A percentile compares a stretch with the other conserved stretches of the same genome.
These are phyloP conservation scores for Mycena polygramma DNA, from an alignment of 768 basidiomycete genomes.

Conservation along the genomic window DNA sequence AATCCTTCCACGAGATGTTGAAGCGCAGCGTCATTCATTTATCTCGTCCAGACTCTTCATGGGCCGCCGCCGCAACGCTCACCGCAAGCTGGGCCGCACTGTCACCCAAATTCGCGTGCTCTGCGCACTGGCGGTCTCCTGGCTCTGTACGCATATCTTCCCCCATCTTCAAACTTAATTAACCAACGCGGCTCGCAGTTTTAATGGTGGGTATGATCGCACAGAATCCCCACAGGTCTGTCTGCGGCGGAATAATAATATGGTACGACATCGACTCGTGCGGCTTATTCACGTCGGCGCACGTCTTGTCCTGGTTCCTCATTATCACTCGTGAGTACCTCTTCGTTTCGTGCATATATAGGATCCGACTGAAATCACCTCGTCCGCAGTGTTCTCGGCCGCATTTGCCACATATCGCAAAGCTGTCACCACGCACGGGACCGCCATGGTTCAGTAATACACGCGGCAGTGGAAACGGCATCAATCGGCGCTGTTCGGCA, in stretches of 20 bases:
- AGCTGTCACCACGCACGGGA: constrained; percentile 25
- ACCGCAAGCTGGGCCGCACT: constrained; percentile 22
- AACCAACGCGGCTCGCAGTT: background rate
- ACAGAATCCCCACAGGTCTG: background rate
- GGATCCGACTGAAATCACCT: no score
- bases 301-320: constrained; percentile 28
- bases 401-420: constrained; percentile 24
- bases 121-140: constrained; percentile 18
- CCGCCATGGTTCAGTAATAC: background rate
- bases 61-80: constrained; percentile 1
- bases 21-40: background rate
- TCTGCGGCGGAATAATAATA: no score
- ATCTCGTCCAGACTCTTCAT: constrained; percentile 4
- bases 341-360: no score
- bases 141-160: constrained; percentile 12
- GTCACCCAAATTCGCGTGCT: constrained; percentile 14
- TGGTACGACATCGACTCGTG: background rate
- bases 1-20: no score
- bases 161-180: no score
- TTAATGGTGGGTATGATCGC: constrained; percentile 13
- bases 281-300: constrained; percentile 2
- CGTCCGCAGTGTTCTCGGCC: constrained; percentile 28
- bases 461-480: no score
- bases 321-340: no score
- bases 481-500: no score